A percentile compares a stretch with the other conserved stretches of the same genome.
Evolutionary conservation across 2,329 filamentous ascomycete species (phyloP).

Genomic region (Aureobasidium sp.): DNA sequence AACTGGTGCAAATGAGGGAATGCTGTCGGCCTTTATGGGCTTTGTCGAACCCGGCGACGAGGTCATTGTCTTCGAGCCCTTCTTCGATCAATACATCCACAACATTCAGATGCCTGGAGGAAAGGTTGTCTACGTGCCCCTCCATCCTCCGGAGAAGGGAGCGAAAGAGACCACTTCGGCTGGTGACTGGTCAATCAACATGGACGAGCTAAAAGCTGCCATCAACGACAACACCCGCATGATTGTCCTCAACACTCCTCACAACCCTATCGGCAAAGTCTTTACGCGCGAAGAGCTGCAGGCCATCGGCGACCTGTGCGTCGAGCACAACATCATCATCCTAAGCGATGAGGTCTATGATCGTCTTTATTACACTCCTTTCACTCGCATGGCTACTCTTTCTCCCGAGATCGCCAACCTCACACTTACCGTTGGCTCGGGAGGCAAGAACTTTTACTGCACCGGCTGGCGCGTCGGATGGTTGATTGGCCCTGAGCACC

Average conservation of each 20-base stretch:
- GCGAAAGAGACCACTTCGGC: slow-evolving; percentile 74
- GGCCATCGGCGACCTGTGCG: slow-evolving; percentile 77
- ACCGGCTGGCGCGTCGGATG: slow-evolving; percentile 97
- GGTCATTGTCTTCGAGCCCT: slow-evolving; percentile 96
- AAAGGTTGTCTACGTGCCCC: slow-evolving; percentile 89
- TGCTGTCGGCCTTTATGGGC: slow-evolving; percentile 96
- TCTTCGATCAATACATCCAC: slow-evolving; percentile 98
- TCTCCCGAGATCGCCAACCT: slow-evolving; percentile 82
- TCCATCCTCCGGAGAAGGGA: slow-evolving; percentile 80
- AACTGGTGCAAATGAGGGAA: slow-evolving; percentile 84
- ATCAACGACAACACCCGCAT: slow-evolving; percentile 88
- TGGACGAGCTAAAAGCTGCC: slow-evolving; percentile 70
- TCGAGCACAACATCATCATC: slow-evolving; percentile 91
- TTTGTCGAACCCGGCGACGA: slow-evolving; percentile 94
- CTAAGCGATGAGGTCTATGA: slow-evolving; percentile 66
- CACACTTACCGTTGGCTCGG: slow-evolving; percentile 89
- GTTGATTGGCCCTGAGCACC: slow-evolving; percentile 79
- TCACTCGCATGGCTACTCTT: slow-evolving; percentile 84
- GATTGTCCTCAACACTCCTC: slow-evolving; percentile 83
- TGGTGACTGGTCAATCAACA: slow-evolving; percentile 80
- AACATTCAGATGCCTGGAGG: slow-evolving; percentile 99
- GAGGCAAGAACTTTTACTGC: slow-evolving; percentile 96
- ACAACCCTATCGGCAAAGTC: slow-evolving; percentile 96
- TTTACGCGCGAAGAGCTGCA: slow-evolving; percentile 78
- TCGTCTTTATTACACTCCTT: slow-evolving; percentile 88